Base-by-base conservation (phyloP, 345 rosid genomes). In the Diplotaxis tenuifolia region DNA sequence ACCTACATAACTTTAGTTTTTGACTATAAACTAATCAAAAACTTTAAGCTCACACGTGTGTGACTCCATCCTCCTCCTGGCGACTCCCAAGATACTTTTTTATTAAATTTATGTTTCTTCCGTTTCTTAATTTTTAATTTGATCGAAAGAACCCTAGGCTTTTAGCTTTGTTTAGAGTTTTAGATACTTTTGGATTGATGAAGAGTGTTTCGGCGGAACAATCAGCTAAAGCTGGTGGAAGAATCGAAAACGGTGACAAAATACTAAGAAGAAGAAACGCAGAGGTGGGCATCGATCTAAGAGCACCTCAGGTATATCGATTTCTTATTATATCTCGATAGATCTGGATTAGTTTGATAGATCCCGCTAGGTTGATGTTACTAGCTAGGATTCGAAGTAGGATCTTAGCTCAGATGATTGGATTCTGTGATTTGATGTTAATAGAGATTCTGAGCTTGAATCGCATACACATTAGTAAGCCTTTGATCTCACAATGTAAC, bases 231-330 rank as follows among this genome's bases (percentile, higher is more conserved):
- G 68, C 56, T 27, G 76, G 67, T 49, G 90, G 82, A 52, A 57
- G 75, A 80, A 80, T 77, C 19, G 93, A 84, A 45, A 92, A 82
- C 78, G 80, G 81, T 11, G 92, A 89, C 28, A 87, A 83, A 88
- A 91, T n/a, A n/a, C n/a, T 83, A 91, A 82, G 85, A 89, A 81
- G 85, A 89, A 74, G 71, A 86, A 74, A 40, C 87, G 92, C 38
- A 86, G 91, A 76, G 70, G 86, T 27, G 78, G 42, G 82, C 91
- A 95, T 34, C 90, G 92, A 75, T 83, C 92, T 15, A 91, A 84
- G 75, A 83, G 71, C 72, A 83, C 61, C 78, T 84, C 84, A 27
- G 80, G 82, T 80, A 32, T 12, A 38, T 20, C 23, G n/a, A 19
- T 50, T 50, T 50, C 55, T 19, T 50, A 18, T 7, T 19, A 2